Conservation (phyloP, 2,329 filamentous ascomycete species). For the Fusarium brachygibbosum region DNA sequence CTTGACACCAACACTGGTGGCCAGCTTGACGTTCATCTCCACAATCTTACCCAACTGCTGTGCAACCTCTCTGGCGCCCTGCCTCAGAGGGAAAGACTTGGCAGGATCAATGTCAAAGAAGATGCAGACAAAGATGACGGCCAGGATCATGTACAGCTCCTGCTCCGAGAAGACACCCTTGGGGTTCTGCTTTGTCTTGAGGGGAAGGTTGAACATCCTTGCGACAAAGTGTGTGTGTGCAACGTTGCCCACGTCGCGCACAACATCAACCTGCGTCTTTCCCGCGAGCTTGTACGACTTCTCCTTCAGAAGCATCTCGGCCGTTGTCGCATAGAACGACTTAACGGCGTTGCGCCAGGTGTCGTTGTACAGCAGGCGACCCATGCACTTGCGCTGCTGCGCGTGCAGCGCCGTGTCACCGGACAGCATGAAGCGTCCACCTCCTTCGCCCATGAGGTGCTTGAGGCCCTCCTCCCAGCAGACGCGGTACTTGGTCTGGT, state of each 20-base stretch:
- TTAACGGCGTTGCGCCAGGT: conserved; percentile 74
- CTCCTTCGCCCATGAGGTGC: conserved; percentile 70
- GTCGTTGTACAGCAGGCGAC: conserved; percentile 70
- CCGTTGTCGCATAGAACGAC: conserved; percentile 75
- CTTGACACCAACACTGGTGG: conserved; percentile 56
- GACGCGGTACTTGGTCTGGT: conserved; percentile 72
- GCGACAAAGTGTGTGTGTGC: conserved; percentile 74
- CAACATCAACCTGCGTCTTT: conserved; percentile 75
- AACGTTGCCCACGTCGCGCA: conserved; percentile 78
- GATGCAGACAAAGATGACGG: conserved; percentile 74
- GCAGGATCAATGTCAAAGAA: conserved; percentile 76
- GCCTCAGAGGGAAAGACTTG: conserved; percentile 74
- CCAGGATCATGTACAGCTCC: conserved; percentile 72
- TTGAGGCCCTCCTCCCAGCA: conserved; percentile 74
- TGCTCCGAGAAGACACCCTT: conserved; percentile 69
- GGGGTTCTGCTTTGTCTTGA: conserved; percentile 73
- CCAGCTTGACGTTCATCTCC: conserved; percentile 73
- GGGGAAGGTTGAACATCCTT: conserved; percentile 73
- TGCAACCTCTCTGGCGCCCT: conserved; percentile 69
- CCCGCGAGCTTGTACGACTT: conserved; percentile 73
- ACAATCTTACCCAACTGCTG: conserved; percentile 72
- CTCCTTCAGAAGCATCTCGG: conserved; percentile 70
- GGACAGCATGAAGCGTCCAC: conserved; percentile 69
- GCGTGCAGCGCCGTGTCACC: conserved; percentile 64
- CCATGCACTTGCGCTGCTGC: conserved; percentile 66